Conservation (phyloP, 805 yeast genomes). For the Candida easanensis region DNA sequence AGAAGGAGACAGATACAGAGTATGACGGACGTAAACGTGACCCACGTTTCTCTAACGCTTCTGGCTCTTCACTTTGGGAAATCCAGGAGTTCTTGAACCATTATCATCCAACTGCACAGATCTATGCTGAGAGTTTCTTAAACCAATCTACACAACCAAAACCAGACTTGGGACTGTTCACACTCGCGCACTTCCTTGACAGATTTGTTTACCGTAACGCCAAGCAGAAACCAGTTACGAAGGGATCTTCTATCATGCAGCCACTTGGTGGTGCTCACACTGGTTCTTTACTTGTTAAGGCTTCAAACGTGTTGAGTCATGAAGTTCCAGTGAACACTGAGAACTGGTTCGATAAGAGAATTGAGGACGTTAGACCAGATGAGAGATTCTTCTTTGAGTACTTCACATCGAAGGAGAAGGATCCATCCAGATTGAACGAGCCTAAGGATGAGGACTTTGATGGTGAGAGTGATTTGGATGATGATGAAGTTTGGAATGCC, state of each 20-base stretch:
- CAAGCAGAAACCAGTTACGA: constrained; percentile 66
- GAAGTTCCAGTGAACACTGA: constrained; percentile 79
- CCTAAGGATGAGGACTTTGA: constrained; percentile 36
- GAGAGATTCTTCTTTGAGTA: constrained; percentile 87
- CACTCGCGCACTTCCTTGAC: constrained; percentile 88
- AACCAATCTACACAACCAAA: constrained; percentile 47
- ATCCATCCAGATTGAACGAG: constrained; percentile 30
- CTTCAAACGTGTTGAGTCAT: constrained; percentile 43
- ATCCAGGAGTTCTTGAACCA: constrained; percentile 67
- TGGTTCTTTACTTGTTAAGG: constrained; percentile 62
- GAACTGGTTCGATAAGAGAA: constrained; percentile 72
- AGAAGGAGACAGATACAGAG: constrained; percentile 12
- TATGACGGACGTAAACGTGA: constrained; percentile 91
- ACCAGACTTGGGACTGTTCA: constrained; percentile 88
- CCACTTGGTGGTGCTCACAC: constrained; percentile 87
- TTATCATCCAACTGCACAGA: constrained; percentile 88
- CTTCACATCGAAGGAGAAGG: constrained; percentile 58
- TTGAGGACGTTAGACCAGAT: constrained; percentile 73
- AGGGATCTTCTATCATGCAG: constrained; percentile 96
- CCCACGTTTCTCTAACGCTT: constrained; percentile 89
- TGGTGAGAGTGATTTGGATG: constrained; percentile 48
- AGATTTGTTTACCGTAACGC: constrained; percentile 94
- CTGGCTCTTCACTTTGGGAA: constrained; percentile 84
- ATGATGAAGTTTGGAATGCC: constrained; percentile 80
- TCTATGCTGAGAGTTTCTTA: constrained; percentile 69